Evolutionary conservation across 2,329 filamentous ascomycete genomes (phyloP).

Genomic region (Seiridium unicorne): DNA sequence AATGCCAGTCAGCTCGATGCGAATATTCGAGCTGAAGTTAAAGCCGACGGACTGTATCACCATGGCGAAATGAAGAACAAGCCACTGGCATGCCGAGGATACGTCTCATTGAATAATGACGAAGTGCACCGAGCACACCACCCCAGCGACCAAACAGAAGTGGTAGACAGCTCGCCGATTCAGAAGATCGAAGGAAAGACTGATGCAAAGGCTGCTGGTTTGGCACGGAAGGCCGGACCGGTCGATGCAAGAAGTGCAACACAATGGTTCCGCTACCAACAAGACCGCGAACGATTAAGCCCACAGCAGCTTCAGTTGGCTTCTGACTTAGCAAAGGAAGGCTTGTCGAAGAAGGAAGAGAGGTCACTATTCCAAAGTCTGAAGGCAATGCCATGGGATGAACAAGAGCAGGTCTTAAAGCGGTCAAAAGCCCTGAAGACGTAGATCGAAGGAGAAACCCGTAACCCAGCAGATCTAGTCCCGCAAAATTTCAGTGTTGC

Average conservation of each 20-base stretch:
- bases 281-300: background rate
- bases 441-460: background rate
- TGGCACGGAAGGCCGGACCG: background rate
- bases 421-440: background rate
- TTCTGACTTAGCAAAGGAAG: background rate
- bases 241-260: background rate
- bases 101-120: constrained; percentile 1
- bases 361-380: background rate
- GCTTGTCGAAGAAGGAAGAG: background rate
- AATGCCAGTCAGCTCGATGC: background rate
- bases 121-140: background rate
- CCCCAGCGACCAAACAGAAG: background rate
- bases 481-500: too few species aligned
- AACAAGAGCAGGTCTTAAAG: background rate
- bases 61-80: constrained; percentile 5
- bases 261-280: background rate
- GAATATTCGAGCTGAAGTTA: background rate
- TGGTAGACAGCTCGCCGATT: too few species aligned
- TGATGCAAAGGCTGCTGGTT: background rate
- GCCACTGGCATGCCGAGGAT: background rate
- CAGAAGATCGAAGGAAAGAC: background rate
- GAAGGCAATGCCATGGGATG: background rate
- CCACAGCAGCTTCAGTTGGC: background rate
- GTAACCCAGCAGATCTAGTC: too few species aligned
- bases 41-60: background rate